Percentiles rank a stretch among this genome's conserved stretches.
These are phyloP conservation scores for Globisporangium cylindrosporum DNA, from an alignment of 352 stramenopile species.

Conservation along the genomic window DNA sequence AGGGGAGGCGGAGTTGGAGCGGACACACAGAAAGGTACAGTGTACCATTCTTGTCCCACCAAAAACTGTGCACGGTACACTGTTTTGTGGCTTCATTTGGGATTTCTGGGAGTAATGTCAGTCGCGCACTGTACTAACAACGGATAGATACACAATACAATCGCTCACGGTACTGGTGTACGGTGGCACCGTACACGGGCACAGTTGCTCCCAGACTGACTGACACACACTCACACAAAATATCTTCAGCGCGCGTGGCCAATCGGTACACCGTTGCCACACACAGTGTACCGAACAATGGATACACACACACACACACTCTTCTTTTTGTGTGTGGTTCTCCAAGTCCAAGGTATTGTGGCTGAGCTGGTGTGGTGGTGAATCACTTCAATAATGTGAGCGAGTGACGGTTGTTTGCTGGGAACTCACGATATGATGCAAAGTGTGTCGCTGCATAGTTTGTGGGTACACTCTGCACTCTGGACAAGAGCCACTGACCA, in stretches of 20 bases:
- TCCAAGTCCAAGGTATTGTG: too few relatives aligned
- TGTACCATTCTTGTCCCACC: slow-evolving; percentile 7
- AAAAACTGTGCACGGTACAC: neutral
- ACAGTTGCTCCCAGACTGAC: slow-evolving; percentile 6
- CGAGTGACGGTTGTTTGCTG: neutral
- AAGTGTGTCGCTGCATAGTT: too few relatives aligned
- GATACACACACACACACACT: too few relatives aligned
- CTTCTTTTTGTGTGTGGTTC: too few relatives aligned
- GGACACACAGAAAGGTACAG: neutral
- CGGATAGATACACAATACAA: slow-evolving; percentile 3
- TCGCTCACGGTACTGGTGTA: neutral
- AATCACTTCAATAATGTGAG: neutral
- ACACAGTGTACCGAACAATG: too few relatives aligned
- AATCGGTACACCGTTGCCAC: neutral
- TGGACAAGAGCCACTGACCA: neutral
- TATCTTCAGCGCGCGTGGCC: neutral
- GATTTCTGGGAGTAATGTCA: neutral
- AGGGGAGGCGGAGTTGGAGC: neutral
- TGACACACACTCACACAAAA: slow-evolving; percentile 14
- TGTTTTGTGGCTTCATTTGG: slow-evolving; percentile 11
- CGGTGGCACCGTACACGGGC: neutral
- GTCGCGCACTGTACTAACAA: neutral
- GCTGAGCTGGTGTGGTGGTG: neutral
- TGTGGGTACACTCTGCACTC: neutral
- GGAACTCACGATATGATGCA: too few relatives aligned